Percentiles rank a stretch among this genome's conserved stretches.
These are phyloP conservation scores for Isatis tinctoria DNA, from an alignment of 345 rosid genomes.

Conservation along the genomic window DNA sequence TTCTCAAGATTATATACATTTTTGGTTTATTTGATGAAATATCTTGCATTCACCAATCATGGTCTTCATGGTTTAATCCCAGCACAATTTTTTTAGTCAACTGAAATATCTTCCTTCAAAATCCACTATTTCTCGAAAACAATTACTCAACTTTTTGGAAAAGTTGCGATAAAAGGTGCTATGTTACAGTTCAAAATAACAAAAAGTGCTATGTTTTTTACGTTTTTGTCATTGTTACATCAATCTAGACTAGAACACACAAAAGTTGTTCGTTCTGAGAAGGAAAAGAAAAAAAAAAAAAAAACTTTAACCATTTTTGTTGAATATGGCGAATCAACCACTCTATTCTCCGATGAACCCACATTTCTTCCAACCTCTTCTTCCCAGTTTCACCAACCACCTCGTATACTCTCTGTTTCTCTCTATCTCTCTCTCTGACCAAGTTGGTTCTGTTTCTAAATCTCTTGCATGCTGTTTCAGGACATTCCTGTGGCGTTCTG, in stretches of 20 bases:
- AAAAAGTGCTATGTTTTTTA: no score
- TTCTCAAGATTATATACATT: no score
- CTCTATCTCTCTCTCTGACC: neutral
- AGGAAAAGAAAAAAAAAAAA: neutral
- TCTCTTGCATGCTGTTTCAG: constrained; percentile 12
- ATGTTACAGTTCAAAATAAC: no score
- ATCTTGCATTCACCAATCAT: no score
- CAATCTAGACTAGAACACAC: neutral
- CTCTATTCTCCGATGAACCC: constrained; percentile 10
- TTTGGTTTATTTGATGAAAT: no score
- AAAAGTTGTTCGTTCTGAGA: neutral
- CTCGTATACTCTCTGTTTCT: constrained; percentile 9
- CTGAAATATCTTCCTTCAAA: no score
- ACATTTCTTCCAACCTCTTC: constrained; percentile 28
- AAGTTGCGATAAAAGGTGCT: no score
- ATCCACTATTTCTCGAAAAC: no score
- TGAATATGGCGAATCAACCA: neutral
- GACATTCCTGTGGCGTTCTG: constrained; percentile 20
- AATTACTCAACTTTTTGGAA: no score
- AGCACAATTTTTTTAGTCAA: no score
- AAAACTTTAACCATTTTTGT: neutral
- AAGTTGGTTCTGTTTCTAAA: neutral
- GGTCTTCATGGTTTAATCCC: no score
- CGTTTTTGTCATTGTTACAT: neutral
- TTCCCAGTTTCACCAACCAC: constrained; percentile 15